Evolutionary conservation across 805 yeast species (phyloP), one percentile per base, ranked within the genome.

Genomic region (Candida anglica): DNA sequence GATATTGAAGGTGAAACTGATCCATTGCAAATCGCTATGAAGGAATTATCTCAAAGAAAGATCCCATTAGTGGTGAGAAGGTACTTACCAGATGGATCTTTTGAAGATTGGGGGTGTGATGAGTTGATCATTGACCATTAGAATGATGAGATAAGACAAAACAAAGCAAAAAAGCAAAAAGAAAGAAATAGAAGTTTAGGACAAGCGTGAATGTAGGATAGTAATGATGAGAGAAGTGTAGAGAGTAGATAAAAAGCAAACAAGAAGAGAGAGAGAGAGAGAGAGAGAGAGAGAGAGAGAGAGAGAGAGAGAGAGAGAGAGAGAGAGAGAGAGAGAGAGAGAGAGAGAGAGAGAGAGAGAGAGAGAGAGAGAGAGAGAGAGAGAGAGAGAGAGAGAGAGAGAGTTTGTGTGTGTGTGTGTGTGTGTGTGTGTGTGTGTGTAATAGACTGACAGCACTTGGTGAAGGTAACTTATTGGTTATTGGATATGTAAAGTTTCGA

Each of bases 1-100:
- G 98, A 94, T 54, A 77, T 93, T 38, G 99, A 93, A 65, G 98
- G 98, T 54, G 99, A 94, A 61, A 94, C 98, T 2, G 99, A 93
- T 59, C 98, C 99, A 10, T 70, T 93, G 55, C 96, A 89, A 61
- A 93, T 93, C 42, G 97, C 99, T 40, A 83, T 87, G 86, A 93
- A 94, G 62, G 99, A 93, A 62, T 74, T 93, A 43, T 77, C 95
- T 1, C 98, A 93, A 61, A 80, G 86, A 61, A 93, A 89, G 60
- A 88, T 94, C 37, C 99, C 98, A 1, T 73, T 93, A 50, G 95
- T 94, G 29, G 86, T 93, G 31, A 79, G 99, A 74, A 76, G 99
- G 63, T 94, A 87, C 56, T 73, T 93, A 48, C 98, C 99, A 3
- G 98, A 94, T 57, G 96, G 98, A 5, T 78, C 94, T 34, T 91